Conservation (phyloP, 805 yeast genomes). For the Suhomyces sp. region DNA sequence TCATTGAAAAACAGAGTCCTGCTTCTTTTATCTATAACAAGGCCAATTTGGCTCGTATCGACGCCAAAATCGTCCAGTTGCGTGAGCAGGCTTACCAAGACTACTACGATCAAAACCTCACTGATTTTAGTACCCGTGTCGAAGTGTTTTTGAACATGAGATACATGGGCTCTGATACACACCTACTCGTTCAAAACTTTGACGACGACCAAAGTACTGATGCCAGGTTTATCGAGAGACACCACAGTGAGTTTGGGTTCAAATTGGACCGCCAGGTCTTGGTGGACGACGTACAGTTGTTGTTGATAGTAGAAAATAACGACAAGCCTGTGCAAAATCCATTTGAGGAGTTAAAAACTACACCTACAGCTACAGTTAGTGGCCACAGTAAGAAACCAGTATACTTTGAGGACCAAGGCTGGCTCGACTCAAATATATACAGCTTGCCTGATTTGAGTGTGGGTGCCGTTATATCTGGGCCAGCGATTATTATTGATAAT, state of each 20-base stretch:
- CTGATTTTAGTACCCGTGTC: slow-evolving; percentile 40
- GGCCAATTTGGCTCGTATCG: slow-evolving; percentile 35
- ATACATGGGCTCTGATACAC: slow-evolving; percentile 88
- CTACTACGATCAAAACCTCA: slow-evolving; percentile 49
- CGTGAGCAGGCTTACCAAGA: slow-evolving; percentile 37
- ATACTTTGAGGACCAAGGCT: slow-evolving; percentile 51
- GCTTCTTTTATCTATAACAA: slow-evolving; percentile 23
- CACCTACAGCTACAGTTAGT: background rate
- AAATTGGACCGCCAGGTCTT: slow-evolving; percentile 32
- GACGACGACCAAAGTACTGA: slow-evolving; percentile 24
- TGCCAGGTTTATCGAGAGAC: slow-evolving; percentile 25
- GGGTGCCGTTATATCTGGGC: slow-evolving; percentile 25
- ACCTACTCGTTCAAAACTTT: slow-evolving; percentile 57
- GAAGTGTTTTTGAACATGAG: slow-evolving; percentile 75
- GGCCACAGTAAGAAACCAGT: slow-evolving; percentile 23
- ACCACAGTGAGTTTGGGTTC: slow-evolving; percentile 36
- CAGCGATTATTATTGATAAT: slow-evolving; percentile 35
- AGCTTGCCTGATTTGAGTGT: slow-evolving; percentile 19
- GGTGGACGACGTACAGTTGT: slow-evolving; percentile 38
- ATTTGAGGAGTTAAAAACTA: slow-evolving; percentile 13
- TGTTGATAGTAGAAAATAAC: slow-evolving; percentile 16
- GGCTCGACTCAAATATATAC: slow-evolving; percentile 39
- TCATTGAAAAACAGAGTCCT: slow-evolving; percentile 39
- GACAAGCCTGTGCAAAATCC: slow-evolving; percentile 15
- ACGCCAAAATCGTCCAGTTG: slow-evolving; percentile 46